Evolutionary conservation across 148 eudicot genomes (phyloP).

Genomic region (Fagopyrum esculentum): DNA sequence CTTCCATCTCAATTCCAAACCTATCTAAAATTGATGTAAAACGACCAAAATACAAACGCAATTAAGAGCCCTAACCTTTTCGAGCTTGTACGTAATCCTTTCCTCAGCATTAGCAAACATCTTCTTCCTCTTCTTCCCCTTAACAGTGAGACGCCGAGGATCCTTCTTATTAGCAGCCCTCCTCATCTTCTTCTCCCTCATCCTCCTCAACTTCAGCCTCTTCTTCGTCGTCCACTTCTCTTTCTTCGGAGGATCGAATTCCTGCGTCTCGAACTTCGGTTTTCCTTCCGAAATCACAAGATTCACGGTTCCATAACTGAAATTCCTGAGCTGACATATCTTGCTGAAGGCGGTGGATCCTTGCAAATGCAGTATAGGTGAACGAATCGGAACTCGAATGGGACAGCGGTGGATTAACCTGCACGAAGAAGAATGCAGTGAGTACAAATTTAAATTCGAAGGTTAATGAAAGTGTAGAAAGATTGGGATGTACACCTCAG

Average conservation of each 20-base stretch:
- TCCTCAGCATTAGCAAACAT: constrained; percentile 74
- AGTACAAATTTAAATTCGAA: neutral
- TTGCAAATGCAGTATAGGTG: neutral
- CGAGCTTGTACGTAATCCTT: constrained; percentile 67
- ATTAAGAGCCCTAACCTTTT: constrained; percentile 34
- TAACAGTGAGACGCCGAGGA: constrained; percentile 59
- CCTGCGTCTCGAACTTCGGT: constrained; percentile 71
- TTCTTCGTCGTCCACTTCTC: constrained; percentile 82
- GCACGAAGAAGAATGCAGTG: neutral
- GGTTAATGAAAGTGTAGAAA: neutral
- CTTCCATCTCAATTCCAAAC: neutral
- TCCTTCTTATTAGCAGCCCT: constrained; percentile 72
- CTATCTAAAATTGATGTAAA: neutral
- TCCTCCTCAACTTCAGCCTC: constrained; percentile 61
- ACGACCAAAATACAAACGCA: neutral
- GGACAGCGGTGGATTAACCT: neutral
- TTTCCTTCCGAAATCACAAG: constrained; percentile 71
- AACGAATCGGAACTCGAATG: neutral
- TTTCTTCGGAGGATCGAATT: constrained; percentile 75
- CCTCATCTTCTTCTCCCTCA: constrained; percentile 68
- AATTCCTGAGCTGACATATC: constrained; percentile 22
- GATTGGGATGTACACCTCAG: neutral
- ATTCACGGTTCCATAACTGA: constrained; percentile 57
- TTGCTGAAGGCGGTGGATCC: neutral
- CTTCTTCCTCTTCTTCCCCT: constrained; percentile 56